A percentile compares a stretch with the other conserved stretches of the same genome.
Evolutionary conservation across 805 yeast species (phyloP).

Genomic region (Candida ortonii): DNA sequence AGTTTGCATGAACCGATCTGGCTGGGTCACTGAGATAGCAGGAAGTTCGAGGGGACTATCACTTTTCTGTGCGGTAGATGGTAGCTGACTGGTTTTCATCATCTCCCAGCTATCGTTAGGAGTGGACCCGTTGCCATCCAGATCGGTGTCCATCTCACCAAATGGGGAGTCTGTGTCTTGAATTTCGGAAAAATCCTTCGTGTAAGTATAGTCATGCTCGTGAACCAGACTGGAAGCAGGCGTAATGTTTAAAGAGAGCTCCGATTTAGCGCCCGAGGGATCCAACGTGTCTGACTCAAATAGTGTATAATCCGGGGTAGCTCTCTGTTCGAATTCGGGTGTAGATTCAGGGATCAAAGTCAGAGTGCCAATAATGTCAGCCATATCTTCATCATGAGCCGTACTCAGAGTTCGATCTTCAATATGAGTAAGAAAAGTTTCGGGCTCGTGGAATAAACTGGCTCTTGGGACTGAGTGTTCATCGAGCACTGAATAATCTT

Average conservation of each 20-base stretch:
- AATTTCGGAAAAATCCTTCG: conserved; percentile 1
- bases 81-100: too few species aligned
- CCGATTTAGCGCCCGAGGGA: conserved; percentile 6
- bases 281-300: conserved; percentile 13
- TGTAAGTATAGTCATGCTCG: conserved; percentile 7
- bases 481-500: too few species aligned
- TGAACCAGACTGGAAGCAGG: conserved; percentile 13
- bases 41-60: too few species aligned
- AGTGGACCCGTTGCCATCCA: too few species aligned
- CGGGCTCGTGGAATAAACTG: too few species aligned
- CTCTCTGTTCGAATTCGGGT: conserved; percentile 9
- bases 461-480: too few species aligned
- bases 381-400: conserved; percentile 7
- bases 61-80: too few species aligned
- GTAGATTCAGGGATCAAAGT: conserved; percentile 7
- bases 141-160: conserved; percentile 2
- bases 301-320: conserved; percentile 12
- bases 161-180: conserved; percentile 1
- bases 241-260: conserved; percentile 7
- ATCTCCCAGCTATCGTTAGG: too few species aligned
- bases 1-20: too few species aligned
- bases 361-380: conserved; percentile 8
- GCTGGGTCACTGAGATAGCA: too few species aligned
- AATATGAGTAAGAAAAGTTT: too few species aligned
- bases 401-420: conserved; percentile 1